A percentile compares a stretch with the other conserved stretches of the same genome.
These are phyloP conservation scores for Diaporthe aspalathi DNA, from an alignment of 2,329 filamentous ascomycete genomes.

Conservation along the genomic window DNA sequence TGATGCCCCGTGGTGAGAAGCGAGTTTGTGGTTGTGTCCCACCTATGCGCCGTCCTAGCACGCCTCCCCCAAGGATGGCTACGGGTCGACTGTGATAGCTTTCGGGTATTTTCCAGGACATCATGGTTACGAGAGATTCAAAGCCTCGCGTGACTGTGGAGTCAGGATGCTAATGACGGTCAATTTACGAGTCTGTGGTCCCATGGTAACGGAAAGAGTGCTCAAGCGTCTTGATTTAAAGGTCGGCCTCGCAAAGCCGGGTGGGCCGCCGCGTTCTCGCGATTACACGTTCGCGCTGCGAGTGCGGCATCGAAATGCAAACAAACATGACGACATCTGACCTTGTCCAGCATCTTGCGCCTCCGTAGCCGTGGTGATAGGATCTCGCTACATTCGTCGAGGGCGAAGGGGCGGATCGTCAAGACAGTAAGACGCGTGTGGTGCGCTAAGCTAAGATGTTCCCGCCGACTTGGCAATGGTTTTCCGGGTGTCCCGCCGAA, in stretches of 20 bases:
- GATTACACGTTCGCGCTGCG: background rate
- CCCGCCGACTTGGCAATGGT: background rate
- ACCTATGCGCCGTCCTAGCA: slow-evolving; percentile 55
- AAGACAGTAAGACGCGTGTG: background rate
- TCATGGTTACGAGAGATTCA: background rate
- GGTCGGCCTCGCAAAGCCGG: background rate
- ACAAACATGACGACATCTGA: background rate
- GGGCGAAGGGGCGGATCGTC: background rate
- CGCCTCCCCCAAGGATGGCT: slow-evolving; percentile 54
- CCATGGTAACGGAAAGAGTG: background rate
- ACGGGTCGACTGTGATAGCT: slow-evolving; percentile 46
- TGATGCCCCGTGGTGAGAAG: background rate
- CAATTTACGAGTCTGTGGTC: background rate
- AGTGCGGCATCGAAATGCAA: background rate
- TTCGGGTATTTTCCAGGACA: slow-evolving; percentile 11
- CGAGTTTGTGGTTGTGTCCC: background rate
- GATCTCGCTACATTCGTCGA: background rate
- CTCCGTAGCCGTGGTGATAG: no score
- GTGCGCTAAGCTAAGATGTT: background rate
- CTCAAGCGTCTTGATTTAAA: background rate
- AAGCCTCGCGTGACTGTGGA: background rate
- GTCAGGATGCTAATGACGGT: background rate
- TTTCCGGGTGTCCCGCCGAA: background rate
- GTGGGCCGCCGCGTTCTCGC: slow-evolving; percentile 14
- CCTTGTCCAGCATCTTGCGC: background rate